Evolutionary conservation across 768 basidiomycete genomes (phyloP).

Genomic region (Gymnopilus dilepis): DNA sequence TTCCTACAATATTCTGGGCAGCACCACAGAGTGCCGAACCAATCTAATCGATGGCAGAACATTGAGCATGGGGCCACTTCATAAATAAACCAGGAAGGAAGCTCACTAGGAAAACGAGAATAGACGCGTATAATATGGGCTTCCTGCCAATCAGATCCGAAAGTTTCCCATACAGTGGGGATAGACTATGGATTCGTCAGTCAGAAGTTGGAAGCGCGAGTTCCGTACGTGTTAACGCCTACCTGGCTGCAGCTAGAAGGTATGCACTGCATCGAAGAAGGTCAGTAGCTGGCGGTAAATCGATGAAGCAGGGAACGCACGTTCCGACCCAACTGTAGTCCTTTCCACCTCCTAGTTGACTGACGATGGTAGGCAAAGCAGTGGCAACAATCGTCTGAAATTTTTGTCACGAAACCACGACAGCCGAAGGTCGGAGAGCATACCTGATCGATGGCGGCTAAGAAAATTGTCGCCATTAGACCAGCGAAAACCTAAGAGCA

Average conservation of each 20-base stretch:
- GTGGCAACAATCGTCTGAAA: slow-evolving; percentile 70
- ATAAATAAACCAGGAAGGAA: neutral
- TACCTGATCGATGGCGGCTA: slow-evolving; percentile 69
- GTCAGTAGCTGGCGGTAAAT: neutral
- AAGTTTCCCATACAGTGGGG: slow-evolving; percentile 80
- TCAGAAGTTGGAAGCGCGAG: neutral
- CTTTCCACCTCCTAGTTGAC: slow-evolving; percentile 63
- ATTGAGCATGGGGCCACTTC: neutral
- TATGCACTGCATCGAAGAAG: slow-evolving; percentile 60
- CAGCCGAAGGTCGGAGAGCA: slow-evolving; percentile 6
- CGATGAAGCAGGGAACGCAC: slow-evolving; percentile 37
- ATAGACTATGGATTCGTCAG: slow-evolving; percentile 42
- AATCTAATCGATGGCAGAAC: slow-evolving; percentile 43
- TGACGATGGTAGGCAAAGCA: slow-evolving; percentile 76
- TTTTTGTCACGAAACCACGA: neutral
- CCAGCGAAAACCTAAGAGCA: slow-evolving; percentile 48
- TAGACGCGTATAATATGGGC: slow-evolving; percentile 68
- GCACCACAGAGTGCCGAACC: slow-evolving; percentile 85
- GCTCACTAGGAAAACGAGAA: slow-evolving; percentile 70
- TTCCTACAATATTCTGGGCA: slow-evolving; percentile 68
- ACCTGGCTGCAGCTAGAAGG: slow-evolving; percentile 66
- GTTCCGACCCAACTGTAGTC: slow-evolving; percentile 79
- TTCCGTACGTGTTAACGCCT: slow-evolving; percentile 6
- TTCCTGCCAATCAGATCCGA: slow-evolving; percentile 68
- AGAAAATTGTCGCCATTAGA: slow-evolving; percentile 49